phyloP scores from a whole-genome alignment of 1,284 basidiomycete genomes.

The Leccinum griseonigrum region DNA sequence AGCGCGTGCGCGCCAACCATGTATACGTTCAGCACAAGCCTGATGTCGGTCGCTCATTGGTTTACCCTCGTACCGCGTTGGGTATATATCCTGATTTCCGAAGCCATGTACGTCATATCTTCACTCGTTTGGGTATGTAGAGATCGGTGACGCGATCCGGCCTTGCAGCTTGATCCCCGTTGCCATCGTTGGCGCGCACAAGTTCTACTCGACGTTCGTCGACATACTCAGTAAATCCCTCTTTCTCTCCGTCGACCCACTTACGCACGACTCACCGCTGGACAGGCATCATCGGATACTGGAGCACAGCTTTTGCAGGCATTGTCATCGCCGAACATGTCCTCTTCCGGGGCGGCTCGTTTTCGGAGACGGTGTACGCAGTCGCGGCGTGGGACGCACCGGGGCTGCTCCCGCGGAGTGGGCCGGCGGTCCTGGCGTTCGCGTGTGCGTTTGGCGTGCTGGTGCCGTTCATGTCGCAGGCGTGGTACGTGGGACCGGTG shows the following conservation, averaged over 20 bases:
- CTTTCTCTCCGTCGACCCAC: not conserved
- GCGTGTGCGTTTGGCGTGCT: constrained; percentile 46
- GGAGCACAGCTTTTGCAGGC: constrained; percentile 53
- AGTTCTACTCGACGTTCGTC: constrained; percentile 55
- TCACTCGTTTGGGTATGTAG: not conserved
- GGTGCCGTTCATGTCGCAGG: constrained; percentile 58
- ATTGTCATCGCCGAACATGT: constrained; percentile 59
- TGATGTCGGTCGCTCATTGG: constrained; percentile 57
- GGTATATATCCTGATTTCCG: constrained; percentile 67
- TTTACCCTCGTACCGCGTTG: constrained; percentile 67
- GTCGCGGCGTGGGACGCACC: constrained; percentile 24
- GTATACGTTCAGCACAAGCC: constrained; percentile 73
- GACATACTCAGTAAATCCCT: constrained; percentile 48
- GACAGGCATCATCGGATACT: constrained; percentile 56
- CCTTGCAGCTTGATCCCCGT: constrained; percentile 51
- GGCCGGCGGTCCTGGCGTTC: constrained; percentile 48
- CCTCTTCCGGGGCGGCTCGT: constrained; percentile 46
- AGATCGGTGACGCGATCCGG: not conserved
- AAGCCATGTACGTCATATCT: constrained; percentile 53
- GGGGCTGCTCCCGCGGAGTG: constrained; percentile 19
- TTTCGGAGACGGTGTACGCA: constrained; percentile 27
- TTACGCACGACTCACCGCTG: constrained; percentile 1
- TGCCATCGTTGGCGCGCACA: constrained; percentile 56
- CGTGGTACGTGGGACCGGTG: constrained; percentile 53
- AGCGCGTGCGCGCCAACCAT: constrained; percentile 68